These are phyloP conservation scores for Cupressus sempervirens DNA, from an alignment of 75 land plant species.

Conservation along the genomic window DNA sequence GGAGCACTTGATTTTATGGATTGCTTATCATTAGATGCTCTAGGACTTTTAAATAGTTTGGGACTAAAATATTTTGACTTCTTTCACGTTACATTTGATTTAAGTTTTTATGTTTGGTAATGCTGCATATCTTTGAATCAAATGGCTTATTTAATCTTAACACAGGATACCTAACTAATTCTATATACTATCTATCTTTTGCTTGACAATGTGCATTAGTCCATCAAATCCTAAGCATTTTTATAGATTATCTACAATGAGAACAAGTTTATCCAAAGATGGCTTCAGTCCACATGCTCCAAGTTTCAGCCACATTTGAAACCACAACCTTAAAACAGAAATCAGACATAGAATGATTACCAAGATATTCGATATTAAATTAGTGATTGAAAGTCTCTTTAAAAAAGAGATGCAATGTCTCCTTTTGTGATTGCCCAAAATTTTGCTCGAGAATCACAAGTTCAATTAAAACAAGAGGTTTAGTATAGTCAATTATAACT, in stretches of 20 bases:
- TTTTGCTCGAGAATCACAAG: too few species aligned
- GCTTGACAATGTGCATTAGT: not conserved
- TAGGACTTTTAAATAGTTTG: not conserved
- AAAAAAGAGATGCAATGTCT: too few species aligned
- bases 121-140: not conserved
- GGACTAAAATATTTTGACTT: not conserved
- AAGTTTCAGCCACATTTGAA: not conserved
- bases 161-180: not conserved
- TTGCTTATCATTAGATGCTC: not conserved
- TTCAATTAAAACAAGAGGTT: too few species aligned
- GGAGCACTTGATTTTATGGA: not conserved
- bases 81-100: not conserved
- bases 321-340: not conserved
- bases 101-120: not conserved
- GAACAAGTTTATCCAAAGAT: not conserved
- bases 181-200: not conserved
- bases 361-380: too few species aligned
- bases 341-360: too few species aligned
- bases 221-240: not conserved
- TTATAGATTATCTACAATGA: not conserved
- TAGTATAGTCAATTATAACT: too few species aligned
- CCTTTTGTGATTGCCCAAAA: too few species aligned
- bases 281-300: not conserved
- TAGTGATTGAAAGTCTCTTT: too few species aligned
- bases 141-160: not conserved